Conservation (phyloP, 2,329 filamentous ascomycete species). For the Fusarium sp. region DNA sequence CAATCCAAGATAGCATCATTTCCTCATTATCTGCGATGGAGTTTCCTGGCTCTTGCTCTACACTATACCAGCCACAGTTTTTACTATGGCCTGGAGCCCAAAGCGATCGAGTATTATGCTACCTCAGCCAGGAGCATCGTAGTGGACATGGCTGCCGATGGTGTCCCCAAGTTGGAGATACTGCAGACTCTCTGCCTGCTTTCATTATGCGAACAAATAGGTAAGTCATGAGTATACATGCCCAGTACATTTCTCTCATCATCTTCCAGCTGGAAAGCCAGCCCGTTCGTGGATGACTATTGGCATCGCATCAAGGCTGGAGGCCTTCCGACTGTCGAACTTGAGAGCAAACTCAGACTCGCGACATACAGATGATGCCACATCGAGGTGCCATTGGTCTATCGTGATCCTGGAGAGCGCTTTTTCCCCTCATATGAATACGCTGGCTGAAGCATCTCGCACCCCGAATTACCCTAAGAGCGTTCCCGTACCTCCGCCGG, state of each 20-base stretch:
- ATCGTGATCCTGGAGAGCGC: conserved; percentile 31
- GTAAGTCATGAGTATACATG: background rate
- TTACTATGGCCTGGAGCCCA: conserved; percentile 25
- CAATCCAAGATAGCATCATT: conserved; percentile 12
- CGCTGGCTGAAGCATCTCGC: background rate
- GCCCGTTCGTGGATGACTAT: conserved; percentile 42
- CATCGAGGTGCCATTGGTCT: conserved; percentile 36
- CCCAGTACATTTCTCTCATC: fast-evolving
- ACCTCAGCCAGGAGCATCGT: conserved; percentile 29
- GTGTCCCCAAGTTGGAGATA: conserved; percentile 14
- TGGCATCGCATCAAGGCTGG: conserved; percentile 32
- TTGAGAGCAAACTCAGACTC: background rate
- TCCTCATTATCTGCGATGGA: conserved; percentile 38
- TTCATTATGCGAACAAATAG: conserved; percentile 35
- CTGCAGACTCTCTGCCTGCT: conserved; percentile 37
- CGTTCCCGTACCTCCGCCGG: conserved; percentile 5
- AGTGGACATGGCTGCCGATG: conserved; percentile 32
- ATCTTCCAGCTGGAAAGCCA: conserved; percentile 21
- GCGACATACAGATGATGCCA: background rate
- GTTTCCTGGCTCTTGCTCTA: conserved; percentile 24
- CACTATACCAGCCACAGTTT: conserved; percentile 25
- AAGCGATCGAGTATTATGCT: conserved; percentile 39
- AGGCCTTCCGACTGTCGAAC: conserved; percentile 24
- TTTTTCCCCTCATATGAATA: conserved; percentile 22
- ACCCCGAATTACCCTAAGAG: conserved; percentile 29